These are phyloP conservation scores for Cutaneotrichosporon cavernicola DNA, from an alignment of 1,284 basidiomycete genomes.

Conservation along the genomic window DNA sequence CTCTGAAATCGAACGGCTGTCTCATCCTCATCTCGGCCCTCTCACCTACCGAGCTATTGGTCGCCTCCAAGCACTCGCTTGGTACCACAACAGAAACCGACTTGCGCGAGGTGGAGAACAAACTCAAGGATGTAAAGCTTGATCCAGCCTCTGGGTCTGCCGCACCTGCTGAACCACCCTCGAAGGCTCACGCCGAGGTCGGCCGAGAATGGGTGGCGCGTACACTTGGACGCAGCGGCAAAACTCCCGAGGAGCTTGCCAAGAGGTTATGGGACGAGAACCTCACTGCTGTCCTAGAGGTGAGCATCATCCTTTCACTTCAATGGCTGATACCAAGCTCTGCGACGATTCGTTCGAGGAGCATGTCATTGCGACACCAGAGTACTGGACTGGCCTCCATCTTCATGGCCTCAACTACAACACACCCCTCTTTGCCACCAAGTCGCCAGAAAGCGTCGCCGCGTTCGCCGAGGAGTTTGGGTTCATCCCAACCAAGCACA, in stretches of 20 bases:
- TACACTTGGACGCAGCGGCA: slow-evolving; percentile 66
- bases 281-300: slow-evolving; percentile 89
- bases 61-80: slow-evolving; percentile 90
- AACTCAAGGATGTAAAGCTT: slow-evolving; percentile 16
- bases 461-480: slow-evolving; percentile 86
- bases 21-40: slow-evolving; percentile 95
- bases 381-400: slow-evolving; percentile 83
- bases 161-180: slow-evolving; percentile 30
- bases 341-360: slow-evolving; percentile 98
- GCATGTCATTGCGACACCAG: slow-evolving; percentile 83
- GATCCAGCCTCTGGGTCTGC: slow-evolving; percentile 22
- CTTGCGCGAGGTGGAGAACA: slow-evolving; percentile 11
- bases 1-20: slow-evolving; percentile 95
- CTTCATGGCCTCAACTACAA: slow-evolving; percentile 87
- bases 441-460: slow-evolving; percentile 67
- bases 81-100: slow-evolving; percentile 57
- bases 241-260: slow-evolving; percentile 74
- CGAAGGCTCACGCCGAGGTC: slow-evolving; percentile 46
- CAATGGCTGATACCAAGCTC: slow-evolving; percentile 59
- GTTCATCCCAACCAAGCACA: slow-evolving; percentile 76
- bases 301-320: slow-evolving; percentile 47
- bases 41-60: slow-evolving; percentile 68
- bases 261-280: slow-evolving; percentile 73
- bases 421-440: slow-evolving; percentile 70
- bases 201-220: slow-evolving; percentile 67